phyloP scores from a whole-genome alignment of 805 yeast genomes.

The Schwanniomyces vanrijiae region DNA sequence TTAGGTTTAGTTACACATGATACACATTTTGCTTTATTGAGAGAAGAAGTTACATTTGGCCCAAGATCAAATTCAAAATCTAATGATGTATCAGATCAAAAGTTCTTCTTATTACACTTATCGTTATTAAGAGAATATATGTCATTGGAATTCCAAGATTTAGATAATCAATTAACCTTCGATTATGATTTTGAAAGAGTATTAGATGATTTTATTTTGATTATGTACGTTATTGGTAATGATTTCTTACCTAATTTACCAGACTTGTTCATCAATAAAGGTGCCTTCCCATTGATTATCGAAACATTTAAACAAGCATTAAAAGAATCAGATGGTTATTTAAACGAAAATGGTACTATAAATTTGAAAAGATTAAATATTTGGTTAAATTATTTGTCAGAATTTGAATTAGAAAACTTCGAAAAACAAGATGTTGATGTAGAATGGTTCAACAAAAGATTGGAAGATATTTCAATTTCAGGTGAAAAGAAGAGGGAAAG shows the following conservation, averaged over 20 bases:
- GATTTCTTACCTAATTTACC: conserved; percentile 98
- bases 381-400: conserved; percentile 75
- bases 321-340: conserved; percentile 73
- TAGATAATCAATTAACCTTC: conserved; percentile 63
- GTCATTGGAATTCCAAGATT: conserved; percentile 76
- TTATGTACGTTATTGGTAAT: conserved; percentile 94
- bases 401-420: conserved; percentile 82
- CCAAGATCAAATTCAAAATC: conserved; percentile 38
- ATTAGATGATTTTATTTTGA: conserved; percentile 87
- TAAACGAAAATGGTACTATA: conserved; percentile 80
- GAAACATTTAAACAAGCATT: conserved; percentile 85
- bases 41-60: conserved; percentile 96
- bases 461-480: conserved; percentile 72
- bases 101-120: conserved; percentile 78
- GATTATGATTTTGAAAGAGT: conserved; percentile 83
- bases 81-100: conserved; percentile 68
- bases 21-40: conserved; percentile 89
- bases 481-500: conserved; percentile 70
- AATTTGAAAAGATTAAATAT: conserved; percentile 68
- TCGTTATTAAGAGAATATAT: conserved; percentile 88
- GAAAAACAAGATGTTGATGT: conserved; percentile 82
- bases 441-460: conserved; percentile 86
- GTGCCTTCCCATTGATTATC: conserved; percentile 91
- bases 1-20: conserved; percentile 89
- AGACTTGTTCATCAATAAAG: conserved; percentile 87